Evolutionary conservation across 2,329 filamentous ascomycete genomes (phyloP), one percentile per base, ranked within the genome.

Genomic region (Domatiomyces globalis): DNA sequence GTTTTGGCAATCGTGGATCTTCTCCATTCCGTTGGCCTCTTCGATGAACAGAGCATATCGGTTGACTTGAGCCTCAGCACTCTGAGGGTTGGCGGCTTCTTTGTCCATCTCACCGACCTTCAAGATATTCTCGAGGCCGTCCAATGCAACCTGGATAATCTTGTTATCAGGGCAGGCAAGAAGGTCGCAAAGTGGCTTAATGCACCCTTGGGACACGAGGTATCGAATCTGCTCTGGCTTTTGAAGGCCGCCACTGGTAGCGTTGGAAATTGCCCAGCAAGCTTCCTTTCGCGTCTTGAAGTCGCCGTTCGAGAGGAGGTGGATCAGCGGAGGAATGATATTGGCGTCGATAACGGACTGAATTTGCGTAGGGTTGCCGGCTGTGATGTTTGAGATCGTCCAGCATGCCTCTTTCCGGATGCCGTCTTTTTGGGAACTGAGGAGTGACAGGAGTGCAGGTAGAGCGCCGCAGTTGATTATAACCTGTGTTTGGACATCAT

Each of bases 1-100:
- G 76, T 94, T 95, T 77, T 98, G 92, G 80, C 92, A 96, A 63
- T 96, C 90, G 73, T 98, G 92, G 62, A 98, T 96, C 83, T 96
- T 96, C 76, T 96, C 92, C 92, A 98, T 98, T 60, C 92, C 92
- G 65, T 88, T 87, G 61, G 89, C 94, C 72, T 98, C 92, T 73
- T 98, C 92, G 61, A 98, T 98, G 72, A 94, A 96, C 58, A 98
- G 79, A 46, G 92, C 92, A 65, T 94, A 98, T 59, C 87, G 84
- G 81, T 98, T 98, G 73, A 98, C 87, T 48, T 81, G 79, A 43
- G 74, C 71, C 58, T 90, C 85, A 49, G 77, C 73, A 53, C 79
- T 51, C 43, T 54, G 81, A 52, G 83, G 83, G 62, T 83, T 84
- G 56, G 82, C 79, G 57, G 88, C 79, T 71, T 95, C 88, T 78